A percentile compares a stretch with the other conserved stretches of the same genome.
phyloP scores from a whole-genome alignment of 1,284 basidiomycete genomes.

The Microstroma glucosiphilum region DNA sequence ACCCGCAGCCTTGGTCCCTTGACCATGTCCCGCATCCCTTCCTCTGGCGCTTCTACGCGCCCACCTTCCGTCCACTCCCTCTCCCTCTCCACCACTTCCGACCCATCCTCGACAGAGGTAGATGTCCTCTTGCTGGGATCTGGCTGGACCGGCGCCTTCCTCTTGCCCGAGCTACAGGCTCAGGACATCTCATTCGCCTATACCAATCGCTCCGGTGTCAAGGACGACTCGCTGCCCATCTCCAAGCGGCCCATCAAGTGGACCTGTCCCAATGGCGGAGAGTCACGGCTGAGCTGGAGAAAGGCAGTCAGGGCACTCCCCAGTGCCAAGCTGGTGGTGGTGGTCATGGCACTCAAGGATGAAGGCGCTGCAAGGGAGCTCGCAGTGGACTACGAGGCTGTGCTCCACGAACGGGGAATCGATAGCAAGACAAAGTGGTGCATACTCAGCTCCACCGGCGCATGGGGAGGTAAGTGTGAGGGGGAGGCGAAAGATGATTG shows the following conservation, averaged over 20 bases:
- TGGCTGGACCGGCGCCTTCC: slow-evolving; percentile 65
- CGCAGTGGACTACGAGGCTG: slow-evolving; percentile 25
- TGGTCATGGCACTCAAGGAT: slow-evolving; percentile 56
- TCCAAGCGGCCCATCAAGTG: neutral
- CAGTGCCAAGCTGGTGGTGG: slow-evolving; percentile 59
- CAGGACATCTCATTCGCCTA: slow-evolving; percentile 50
- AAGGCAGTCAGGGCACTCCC: slow-evolving; percentile 55
- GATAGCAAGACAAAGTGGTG: slow-evolving; percentile 26
- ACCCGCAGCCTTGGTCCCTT: neutral
- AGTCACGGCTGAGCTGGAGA: neutral
- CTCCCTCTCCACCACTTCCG: slow-evolving; percentile 21
- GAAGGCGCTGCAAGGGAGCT: slow-evolving; percentile 23
- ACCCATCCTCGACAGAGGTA: slow-evolving; percentile 38
- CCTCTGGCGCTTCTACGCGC: neutral
- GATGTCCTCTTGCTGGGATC: slow-evolving; percentile 64
- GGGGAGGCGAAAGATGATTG: too few species aligned
- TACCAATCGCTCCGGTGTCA: slow-evolving; percentile 54
- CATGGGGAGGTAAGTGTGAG: slow-evolving; percentile 21
- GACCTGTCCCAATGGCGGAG: neutral
- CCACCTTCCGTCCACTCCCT: slow-evolving; percentile 13
- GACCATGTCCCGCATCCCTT: neutral
- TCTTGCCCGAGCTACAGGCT: slow-evolving; percentile 58
- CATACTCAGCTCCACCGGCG: slow-evolving; percentile 36
- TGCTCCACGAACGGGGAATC: slow-evolving; percentile 11
- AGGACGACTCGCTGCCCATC: neutral